Conservation (phyloP, 1,139 yeast species). For the Kluyveromyces sp. region DNA sequence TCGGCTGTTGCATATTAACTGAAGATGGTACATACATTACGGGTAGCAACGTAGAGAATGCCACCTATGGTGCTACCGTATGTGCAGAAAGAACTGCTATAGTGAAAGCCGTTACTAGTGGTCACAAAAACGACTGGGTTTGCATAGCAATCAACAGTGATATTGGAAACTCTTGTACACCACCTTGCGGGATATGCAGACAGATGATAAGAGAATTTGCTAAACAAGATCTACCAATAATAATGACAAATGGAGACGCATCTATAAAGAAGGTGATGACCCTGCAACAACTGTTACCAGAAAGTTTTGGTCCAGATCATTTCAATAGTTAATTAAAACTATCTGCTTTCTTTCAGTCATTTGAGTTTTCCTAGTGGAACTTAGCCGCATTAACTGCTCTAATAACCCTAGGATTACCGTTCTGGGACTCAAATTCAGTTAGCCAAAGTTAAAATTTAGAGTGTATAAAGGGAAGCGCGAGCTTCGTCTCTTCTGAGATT, state of each 20-base stretch:
- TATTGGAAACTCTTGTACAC: conserved; percentile 47
- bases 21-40: conserved; percentile 40
- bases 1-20: conserved; percentile 70
- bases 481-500: too few species aligned
- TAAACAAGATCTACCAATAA: conserved; percentile 38
- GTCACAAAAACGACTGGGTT: conserved; percentile 29
- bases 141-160: conserved; percentile 57
- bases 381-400: too few species aligned
- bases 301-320: conserved; percentile 82
- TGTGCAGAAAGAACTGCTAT: conserved; percentile 90
- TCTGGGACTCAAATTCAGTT: too few species aligned
- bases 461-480: too few species aligned
- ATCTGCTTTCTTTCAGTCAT: background rate
- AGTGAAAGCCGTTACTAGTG: conserved; percentile 46
- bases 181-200: conserved; percentile 94
- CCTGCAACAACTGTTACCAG: conserved; percentile 64
- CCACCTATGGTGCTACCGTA: conserved; percentile 78
- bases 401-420: too few species aligned
- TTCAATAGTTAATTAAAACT: conserved; percentile 23
- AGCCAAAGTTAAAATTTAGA: too few species aligned
- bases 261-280: conserved; percentile 36
- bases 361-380: background rate
- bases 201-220: conserved; percentile 78
- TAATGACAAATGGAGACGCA: conserved; percentile 55
- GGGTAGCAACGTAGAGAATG: conserved; percentile 92